phyloP scores from a whole-genome alignment of 1,284 basidiomycete genomes.

The Gymnopus androsaceus region DNA sequence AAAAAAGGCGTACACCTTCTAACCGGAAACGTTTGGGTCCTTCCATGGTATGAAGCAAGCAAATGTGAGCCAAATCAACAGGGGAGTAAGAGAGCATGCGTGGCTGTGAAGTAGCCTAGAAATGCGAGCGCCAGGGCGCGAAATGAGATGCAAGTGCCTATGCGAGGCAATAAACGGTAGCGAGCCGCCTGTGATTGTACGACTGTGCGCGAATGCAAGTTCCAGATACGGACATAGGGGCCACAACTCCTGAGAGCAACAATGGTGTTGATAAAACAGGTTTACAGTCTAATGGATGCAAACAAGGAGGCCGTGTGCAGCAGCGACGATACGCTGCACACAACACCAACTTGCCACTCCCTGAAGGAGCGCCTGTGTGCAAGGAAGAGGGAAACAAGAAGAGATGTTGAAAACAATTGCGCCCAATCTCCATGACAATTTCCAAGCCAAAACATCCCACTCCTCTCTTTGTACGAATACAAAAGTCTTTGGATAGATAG shows the following conservation, averaged over 20 bases:
- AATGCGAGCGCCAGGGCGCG: too few species aligned
- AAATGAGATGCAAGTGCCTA: background rate
- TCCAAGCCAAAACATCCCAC: slow-evolving; percentile 19
- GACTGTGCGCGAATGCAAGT: background rate
- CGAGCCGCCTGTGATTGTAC: background rate
- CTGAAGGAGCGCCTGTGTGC: slow-evolving; percentile 6
- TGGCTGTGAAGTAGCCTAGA: background rate
- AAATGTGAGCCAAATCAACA: slow-evolving; percentile 3
- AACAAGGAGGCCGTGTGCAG: background rate
- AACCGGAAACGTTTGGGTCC: too few species aligned
- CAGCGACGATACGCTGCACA: slow-evolving; percentile 14
- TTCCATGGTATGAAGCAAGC: slow-evolving; percentile 1
- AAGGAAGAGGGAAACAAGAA: slow-evolving; percentile 21
- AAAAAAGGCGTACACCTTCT: background rate
- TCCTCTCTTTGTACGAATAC: slow-evolving; percentile 22
- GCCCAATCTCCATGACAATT: slow-evolving; percentile 29
- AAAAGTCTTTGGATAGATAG: slow-evolving; percentile 32
- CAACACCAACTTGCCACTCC: slow-evolving; percentile 11
- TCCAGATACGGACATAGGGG: background rate
- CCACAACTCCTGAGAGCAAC: background rate
- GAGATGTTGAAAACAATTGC: slow-evolving; percentile 17
- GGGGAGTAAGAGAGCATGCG: background rate
- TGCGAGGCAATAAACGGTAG: background rate
- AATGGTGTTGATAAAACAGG: background rate
- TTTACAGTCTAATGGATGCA: background rate